phyloP scores from a whole-genome alignment of 2,329 filamentous ascomycete genomes.

The Cercospora zeina region DNA sequence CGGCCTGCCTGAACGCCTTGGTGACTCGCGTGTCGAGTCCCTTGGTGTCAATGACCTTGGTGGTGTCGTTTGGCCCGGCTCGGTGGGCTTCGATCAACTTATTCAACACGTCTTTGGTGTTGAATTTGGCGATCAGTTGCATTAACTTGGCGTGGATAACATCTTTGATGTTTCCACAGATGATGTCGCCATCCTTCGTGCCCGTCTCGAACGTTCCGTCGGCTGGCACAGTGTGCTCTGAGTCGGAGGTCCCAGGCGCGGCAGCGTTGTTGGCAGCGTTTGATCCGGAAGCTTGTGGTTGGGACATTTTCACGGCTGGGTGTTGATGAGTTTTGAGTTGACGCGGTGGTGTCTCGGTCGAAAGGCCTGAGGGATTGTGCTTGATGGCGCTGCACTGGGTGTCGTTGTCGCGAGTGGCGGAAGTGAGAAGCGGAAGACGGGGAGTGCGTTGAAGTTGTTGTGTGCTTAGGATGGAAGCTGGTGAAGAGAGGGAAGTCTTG shows the following conservation, averaged over 20 bases:
- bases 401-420: background rate
- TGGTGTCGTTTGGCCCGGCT: background rate
- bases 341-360: background rate
- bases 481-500: background rate
- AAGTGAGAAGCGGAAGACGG: background rate
- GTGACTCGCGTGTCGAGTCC: background rate
- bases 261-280: background rate
- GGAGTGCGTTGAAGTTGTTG: background rate
- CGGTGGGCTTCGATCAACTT: background rate
- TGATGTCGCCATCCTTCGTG: background rate
- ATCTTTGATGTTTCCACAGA: background rate
- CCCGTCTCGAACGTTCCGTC: background rate
- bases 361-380: background rate
- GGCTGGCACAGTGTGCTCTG: background rate
- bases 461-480: background rate
- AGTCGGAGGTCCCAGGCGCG: background rate
- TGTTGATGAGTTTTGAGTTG: background rate
- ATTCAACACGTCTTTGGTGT: background rate
- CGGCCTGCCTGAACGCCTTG: background rate
- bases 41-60: background rate
- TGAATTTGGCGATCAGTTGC: background rate
- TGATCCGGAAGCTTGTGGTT: background rate
- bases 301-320: background rate
- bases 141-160: background rate
- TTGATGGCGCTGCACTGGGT: background rate